Conservation (phyloP, 2,329 filamentous ascomycete genomes). For the Diaporthe nobilis region DNA sequence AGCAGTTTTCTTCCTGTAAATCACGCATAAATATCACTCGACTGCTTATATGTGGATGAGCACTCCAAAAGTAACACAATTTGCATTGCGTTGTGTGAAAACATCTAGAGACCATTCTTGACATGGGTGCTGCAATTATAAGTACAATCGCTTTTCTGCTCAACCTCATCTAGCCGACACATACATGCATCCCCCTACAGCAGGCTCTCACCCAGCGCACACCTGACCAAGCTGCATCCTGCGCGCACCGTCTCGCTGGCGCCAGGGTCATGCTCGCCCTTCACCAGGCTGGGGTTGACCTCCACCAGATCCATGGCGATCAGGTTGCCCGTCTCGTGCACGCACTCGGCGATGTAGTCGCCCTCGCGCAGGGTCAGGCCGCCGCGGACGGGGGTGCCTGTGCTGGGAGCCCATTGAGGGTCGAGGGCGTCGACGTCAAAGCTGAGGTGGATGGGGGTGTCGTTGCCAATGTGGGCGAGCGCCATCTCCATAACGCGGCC, state of each 20-base stretch:
- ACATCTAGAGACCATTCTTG: conserved; percentile 20
- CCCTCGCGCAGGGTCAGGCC: conserved; percentile 95
- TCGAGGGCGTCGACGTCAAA: conserved; percentile 98
- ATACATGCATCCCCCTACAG: conserved; percentile 63
- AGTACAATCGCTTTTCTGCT: neutral
- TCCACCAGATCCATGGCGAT: conserved; percentile 87
- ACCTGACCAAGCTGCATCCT: conserved; percentile 91
- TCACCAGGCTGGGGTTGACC: conserved; percentile 79
- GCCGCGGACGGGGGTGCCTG: conserved; percentile 93
- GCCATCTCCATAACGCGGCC: conserved; percentile 98
- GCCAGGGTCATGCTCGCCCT: conserved; percentile 70
- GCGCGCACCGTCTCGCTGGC: conserved; percentile 90
- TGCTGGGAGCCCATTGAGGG: conserved; percentile 95
- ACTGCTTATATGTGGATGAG: too few relatives aligned
- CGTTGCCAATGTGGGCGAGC: conserved; percentile 92
- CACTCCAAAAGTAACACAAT: neutral
- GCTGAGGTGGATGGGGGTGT: conserved; percentile 96
- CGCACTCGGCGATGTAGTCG: conserved; percentile 94
- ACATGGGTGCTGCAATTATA: neutral
- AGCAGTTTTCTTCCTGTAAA: too few relatives aligned
- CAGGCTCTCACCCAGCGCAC: conserved; percentile 91
- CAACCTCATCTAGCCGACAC: neutral
- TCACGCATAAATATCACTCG: neutral
- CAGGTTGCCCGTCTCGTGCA: conserved; percentile 84
- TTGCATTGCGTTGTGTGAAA: conserved; percentile 13